A percentile compares a stretch with the other conserved stretches of the same genome.
Evolutionary conservation across 2,329 filamentous ascomycete species (phyloP).

Genomic region (Arthrobotrys iridis): DNA sequence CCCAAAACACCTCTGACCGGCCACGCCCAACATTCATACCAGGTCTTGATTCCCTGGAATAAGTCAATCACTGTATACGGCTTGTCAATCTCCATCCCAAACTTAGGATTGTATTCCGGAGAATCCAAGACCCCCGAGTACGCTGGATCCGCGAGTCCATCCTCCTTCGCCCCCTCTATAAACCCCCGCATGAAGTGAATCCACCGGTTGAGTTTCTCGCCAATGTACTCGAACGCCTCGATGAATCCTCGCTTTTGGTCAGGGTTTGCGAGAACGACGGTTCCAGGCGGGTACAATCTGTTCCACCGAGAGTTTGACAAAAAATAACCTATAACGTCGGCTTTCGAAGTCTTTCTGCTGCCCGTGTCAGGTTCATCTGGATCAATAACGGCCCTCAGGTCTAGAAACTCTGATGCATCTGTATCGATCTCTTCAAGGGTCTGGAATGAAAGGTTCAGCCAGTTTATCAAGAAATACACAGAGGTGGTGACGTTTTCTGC

Average conservation of each 20-base stretch:
- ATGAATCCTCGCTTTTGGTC: neutral
- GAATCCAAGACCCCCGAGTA: neutral
- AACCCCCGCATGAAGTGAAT: neutral
- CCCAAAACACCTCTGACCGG: neutral
- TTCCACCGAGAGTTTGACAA: neutral
- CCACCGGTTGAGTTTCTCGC: neutral
- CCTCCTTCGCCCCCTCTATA: neutral
- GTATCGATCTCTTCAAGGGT: no score
- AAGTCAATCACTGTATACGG: neutral
- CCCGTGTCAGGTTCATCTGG: no score
- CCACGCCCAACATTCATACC: constrained; percentile 20
- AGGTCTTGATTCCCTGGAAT: neutral
- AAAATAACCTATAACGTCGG: neutral
- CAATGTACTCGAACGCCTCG: neutral
- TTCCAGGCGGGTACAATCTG: neutral
- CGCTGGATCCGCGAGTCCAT: neutral
- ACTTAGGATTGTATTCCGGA: neutral
- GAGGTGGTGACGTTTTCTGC: no score
- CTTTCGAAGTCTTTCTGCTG: neutral
- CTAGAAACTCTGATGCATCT: no score
- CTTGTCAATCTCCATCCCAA: neutral
- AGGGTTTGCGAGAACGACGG: neutral
- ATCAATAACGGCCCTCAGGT: no score
- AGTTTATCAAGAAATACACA: no score
- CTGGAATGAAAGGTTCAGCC: no score